phyloP scores from a whole-genome alignment of 192 early-diverging fungal species.

The Phycomyces nitens region DNA sequence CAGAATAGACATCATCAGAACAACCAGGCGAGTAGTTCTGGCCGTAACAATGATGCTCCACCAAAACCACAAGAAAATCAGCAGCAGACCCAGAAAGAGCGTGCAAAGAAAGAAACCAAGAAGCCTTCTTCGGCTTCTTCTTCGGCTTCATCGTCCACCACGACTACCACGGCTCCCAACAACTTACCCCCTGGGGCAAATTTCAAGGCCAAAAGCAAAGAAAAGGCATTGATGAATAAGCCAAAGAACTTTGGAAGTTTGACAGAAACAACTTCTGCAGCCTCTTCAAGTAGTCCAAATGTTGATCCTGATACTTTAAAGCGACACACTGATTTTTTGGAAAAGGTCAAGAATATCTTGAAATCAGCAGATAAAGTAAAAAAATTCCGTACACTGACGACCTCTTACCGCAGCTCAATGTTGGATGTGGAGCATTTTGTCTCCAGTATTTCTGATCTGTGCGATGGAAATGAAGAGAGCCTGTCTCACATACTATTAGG shows the following conservation, averaged over 20 bases:
- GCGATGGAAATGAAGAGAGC: constrained; percentile 35
- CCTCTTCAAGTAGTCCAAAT: not conserved
- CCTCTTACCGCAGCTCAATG: constrained; percentile 40
- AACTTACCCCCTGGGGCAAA: constrained; percentile 2
- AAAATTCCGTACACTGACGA: constrained; percentile 48
- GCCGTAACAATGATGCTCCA: too few relatives aligned
- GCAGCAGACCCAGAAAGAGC: too few relatives aligned
- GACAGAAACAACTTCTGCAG: not conserved
- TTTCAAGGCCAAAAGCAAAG: constrained; percentile 4
- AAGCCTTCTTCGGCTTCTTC: not conserved
- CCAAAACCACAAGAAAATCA: not conserved
- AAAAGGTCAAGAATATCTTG: constrained; percentile 36
- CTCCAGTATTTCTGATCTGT: constrained; percentile 35
- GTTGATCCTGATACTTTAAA: not conserved
- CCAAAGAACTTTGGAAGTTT: constrained; percentile 9
- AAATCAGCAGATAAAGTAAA: constrained; percentile 33
- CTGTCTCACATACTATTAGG: constrained; percentile 49
- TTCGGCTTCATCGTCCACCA: not conserved
- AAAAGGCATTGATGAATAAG: constrained; percentile 1
- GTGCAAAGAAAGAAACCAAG: too few relatives aligned
- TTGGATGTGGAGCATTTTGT: constrained; percentile 43
- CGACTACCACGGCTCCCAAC: not conserved
- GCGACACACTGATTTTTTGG: constrained; percentile 36
- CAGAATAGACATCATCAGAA: too few relatives aligned
- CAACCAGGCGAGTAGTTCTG: too few relatives aligned